Percentiles rank a stretch among this genome's conserved stretches.
These are phyloP conservation scores for Suhomyces xylopsoci DNA, from an alignment of 805 yeast species.

Conservation along the genomic window DNA sequence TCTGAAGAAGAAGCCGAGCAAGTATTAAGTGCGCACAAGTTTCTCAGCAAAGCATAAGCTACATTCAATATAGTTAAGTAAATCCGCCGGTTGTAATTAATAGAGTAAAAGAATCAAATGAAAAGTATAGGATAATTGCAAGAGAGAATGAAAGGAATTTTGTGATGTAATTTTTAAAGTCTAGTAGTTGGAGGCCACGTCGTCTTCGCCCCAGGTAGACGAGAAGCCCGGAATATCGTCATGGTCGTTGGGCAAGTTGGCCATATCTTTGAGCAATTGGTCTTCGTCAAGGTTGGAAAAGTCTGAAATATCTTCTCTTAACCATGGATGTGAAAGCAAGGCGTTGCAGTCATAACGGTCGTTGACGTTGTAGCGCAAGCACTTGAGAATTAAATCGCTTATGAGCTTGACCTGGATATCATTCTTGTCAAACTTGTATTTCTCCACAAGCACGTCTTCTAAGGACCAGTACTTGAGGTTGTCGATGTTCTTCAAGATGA, in stretches of 20 bases:
- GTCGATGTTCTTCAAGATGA: conserved; percentile 43
- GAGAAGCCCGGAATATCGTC: conserved; percentile 31
- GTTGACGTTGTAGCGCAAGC: conserved; percentile 48
- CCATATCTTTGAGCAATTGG: conserved; percentile 13
- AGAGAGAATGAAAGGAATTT: not conserved
- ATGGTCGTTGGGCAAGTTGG: conserved; percentile 21
- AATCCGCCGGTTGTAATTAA: not conserved
- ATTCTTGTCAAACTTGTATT: conserved; percentile 42
- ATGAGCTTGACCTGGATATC: conserved; percentile 37
- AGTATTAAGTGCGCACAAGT: not conserved
- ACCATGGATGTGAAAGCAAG: conserved; percentile 53
- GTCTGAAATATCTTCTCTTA: conserved; percentile 17
- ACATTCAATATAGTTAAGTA: not conserved
- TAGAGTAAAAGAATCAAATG: not conserved
- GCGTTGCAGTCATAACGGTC: conserved; percentile 55
- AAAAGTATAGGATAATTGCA: not conserved
- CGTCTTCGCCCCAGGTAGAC: conserved; percentile 19
- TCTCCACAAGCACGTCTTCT: conserved; percentile 46
- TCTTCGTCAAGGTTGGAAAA: conserved; percentile 6
- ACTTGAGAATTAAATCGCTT: conserved; percentile 46
- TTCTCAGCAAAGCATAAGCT: not conserved
- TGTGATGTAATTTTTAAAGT: not conserved
- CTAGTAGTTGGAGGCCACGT: conserved; percentile 1
- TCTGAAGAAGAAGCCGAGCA: conserved; percentile 14
- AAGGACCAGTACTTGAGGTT: conserved; percentile 52